phyloP scores from a whole-genome alignment of 2,329 filamentous ascomycete genomes.

The Fusarium tuaranense region DNA sequence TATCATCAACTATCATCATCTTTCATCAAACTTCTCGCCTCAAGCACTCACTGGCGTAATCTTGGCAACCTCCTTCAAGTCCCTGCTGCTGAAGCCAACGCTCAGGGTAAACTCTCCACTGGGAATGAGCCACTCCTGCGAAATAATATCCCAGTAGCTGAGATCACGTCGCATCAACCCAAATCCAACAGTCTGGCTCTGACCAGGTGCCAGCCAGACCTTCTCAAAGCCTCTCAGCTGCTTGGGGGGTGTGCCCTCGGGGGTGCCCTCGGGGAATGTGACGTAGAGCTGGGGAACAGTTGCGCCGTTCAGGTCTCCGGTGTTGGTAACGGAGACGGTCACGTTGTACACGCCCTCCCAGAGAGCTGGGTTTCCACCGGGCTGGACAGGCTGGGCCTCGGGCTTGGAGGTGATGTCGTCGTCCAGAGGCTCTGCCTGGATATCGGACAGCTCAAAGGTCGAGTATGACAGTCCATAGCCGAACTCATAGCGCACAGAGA shows the following conservation, averaged over 20 bases:
- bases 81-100: slow-evolving; percentile 45
- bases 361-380: slow-evolving; percentile 68
- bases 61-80: slow-evolving; percentile 40
- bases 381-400: slow-evolving; percentile 47
- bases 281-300: slow-evolving; percentile 69
- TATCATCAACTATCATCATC: slow-evolving; percentile 21
- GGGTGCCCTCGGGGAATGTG: slow-evolving; percentile 52
- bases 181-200: slow-evolving; percentile 56
- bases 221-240: slow-evolving; percentile 67
- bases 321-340: slow-evolving; percentile 62
- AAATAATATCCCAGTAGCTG: slow-evolving; percentile 60
- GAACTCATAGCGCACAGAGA: slow-evolving; percentile 73
- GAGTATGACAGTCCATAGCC: slow-evolving; percentile 78
- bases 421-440: slow-evolving; percentile 35
- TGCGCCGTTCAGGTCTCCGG: slow-evolving; percentile 59
- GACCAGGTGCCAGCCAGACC: slow-evolving; percentile 54
- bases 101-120: slow-evolving; percentile 42
- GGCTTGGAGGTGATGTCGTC: slow-evolving; percentile 45
- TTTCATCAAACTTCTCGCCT: neutral
- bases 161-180: slow-evolving; percentile 60
- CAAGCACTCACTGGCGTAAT: slow-evolving; percentile 37
- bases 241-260: slow-evolving; percentile 58
- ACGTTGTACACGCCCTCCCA: slow-evolving; percentile 64
- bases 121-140: slow-evolving; percentile 55
- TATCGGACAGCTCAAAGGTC: slow-evolving; percentile 63